A percentile compares a stretch with the other conserved stretches of the same genome.
Evolutionary conservation across 306 rosid genomes (phyloP).

Genomic region (Gleditsia sinensis): DNA sequence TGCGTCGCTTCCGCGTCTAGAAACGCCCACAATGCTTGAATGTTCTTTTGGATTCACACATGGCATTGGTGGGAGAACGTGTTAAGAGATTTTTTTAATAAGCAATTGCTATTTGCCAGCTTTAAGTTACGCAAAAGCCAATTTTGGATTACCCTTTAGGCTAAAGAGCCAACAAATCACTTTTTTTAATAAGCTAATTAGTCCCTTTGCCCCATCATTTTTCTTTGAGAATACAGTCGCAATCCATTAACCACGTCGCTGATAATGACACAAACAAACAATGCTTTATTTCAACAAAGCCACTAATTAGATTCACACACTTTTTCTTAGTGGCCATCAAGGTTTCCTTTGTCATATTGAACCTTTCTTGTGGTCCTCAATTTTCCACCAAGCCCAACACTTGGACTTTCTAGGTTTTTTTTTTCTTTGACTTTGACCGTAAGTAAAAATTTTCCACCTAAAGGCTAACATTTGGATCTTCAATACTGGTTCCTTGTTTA

Average conservation of each 20-base stretch:
- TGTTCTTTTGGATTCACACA: conserved; percentile 8
- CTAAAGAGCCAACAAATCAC: conserved; percentile 30
- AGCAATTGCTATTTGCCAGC: conserved; percentile 5
- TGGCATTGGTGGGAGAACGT: conserved; percentile 10
- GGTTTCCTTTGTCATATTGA: conserved; percentile 9
- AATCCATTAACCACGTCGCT: conserved; percentile 15
- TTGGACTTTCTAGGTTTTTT: not conserved
- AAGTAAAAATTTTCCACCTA: too few relatives aligned
- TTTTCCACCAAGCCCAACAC: not conserved
- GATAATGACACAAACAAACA: conserved; percentile 4
- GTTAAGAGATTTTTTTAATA: not conserved
- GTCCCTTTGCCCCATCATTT: not conserved
- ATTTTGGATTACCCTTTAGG: not conserved
- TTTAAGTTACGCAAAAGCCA: conserved; percentile 27
- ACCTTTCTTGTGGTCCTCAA: conserved; percentile 21
- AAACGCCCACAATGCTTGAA: conserved; percentile 6
- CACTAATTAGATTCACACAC: conserved; percentile 2
- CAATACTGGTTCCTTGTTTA: too few relatives aligned
- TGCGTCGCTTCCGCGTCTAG: conserved; percentile 33
- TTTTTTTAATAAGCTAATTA: not conserved
- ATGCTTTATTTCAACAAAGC: not conserved
- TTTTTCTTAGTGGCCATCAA: not conserved
- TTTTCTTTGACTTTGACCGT: too few relatives aligned
- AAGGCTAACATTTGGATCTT: too few relatives aligned
- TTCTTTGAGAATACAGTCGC: conserved; percentile 22